Evolutionary conservation across 257 asterid species (phyloP), one percentile per base, ranked within the genome.

Genomic region (Linaria vulgaris): DNA sequence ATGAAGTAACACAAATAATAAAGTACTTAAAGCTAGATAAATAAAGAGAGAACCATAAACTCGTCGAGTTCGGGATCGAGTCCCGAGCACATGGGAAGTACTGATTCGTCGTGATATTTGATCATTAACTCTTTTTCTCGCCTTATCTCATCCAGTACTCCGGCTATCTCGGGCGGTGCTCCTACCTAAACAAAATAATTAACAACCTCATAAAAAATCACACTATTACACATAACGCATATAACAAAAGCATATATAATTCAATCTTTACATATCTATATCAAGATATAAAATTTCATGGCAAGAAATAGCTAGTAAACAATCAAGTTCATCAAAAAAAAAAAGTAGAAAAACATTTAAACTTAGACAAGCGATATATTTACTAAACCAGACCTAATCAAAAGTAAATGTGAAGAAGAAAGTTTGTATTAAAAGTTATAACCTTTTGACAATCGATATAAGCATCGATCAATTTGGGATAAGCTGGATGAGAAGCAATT

Each of bases 401-500:
- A n/a, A n/a, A n/a, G n/a, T n/a, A n/a, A n/a, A n/a, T n/a, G n/a
- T n/a, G n/a, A n/a, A n/a, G n/a, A n/a, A n/a, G n/a, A n/a, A n/a
- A n/a, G n/a, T n/a, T n/a, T n/a, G n/a, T n/a, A n/a, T n/a, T n/a
- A n/a, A n/a, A n/a, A n/a, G n/a, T n/a, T n/a, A n/a, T 6, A 27
- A 86, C 95, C 95, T 87, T 84, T 16, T 82, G 83, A 69, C 88
- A 87, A 41, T 82, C 80, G 48, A 87, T 70, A 62, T 67, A 78
- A 64, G 88, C 79, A 7, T 73, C 67, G 15, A 87, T 75, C 64
- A 87, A 65, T 46, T 77, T 84, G 13, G 92, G 53, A 63, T 78
- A 87, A 13, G 54, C 72, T 25, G 86, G 95, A 60, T 86, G 92
- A 4, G 88, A 73, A 43, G 90, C 82, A 37, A 87, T 78, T 59